Percentiles rank a stretch among this genome's conserved stretches.
phyloP scores from a whole-genome alignment of 345 rosid genomes.

The Citrus medica region DNA sequence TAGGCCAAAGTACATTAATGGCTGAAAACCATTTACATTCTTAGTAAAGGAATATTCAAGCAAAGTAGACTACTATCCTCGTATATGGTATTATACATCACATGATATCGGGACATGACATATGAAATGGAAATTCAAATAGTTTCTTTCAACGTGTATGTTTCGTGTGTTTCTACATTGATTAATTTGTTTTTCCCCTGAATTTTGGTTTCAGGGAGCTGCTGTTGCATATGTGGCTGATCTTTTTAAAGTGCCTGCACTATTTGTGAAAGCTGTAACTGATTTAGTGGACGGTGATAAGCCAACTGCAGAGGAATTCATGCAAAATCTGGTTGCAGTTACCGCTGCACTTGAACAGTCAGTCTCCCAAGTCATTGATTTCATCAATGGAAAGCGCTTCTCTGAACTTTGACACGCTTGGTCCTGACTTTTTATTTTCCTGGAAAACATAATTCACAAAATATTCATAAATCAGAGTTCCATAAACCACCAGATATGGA shows the following conservation, averaged over 20 bases:
- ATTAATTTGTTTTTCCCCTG: neutral
- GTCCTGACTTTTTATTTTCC: constrained; percentile 2
- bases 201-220: constrained; percentile 55
- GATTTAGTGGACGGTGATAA: constrained; percentile 76
- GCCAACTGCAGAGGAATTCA: constrained; percentile 73
- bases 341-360: constrained; percentile 56
- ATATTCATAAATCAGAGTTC: constrained; percentile 5
- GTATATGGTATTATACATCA: neutral
- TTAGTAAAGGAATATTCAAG: neutral
- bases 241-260: constrained; percentile 71
- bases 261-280: constrained; percentile 85
- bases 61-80: neutral
- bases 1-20: neutral
- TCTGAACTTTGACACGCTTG: constrained; percentile 52
- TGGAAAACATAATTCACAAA: neutral
- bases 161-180: neutral
- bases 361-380: constrained; percentile 56
- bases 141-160: neutral
- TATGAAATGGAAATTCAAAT: neutral
- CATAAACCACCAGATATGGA: neutral
- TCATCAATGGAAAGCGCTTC: constrained; percentile 61
- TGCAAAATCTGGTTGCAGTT: constrained; percentile 72
- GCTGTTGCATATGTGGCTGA: constrained; percentile 84
- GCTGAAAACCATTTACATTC: neutral
- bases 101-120: neutral